A percentile compares a stretch with the other conserved stretches of the same genome.
These are phyloP conservation scores for Obelidium mucronatum DNA, from an alignment of 192 early-diverging fungal species.

Conservation along the genomic window DNA sequence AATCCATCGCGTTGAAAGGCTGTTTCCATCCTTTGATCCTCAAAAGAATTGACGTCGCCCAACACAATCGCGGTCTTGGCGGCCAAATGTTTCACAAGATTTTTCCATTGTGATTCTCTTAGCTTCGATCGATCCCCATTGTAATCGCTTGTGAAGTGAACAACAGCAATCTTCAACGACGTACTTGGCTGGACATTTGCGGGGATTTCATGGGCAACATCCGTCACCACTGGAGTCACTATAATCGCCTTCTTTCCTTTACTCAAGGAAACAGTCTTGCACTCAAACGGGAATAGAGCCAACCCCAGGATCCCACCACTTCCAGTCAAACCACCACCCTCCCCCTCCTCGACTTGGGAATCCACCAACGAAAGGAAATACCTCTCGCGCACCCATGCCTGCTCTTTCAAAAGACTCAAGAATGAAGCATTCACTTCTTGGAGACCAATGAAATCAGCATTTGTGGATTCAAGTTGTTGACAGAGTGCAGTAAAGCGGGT, in stretches of 20 bases:
- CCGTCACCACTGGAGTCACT: too few species aligned
- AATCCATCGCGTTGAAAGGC: background rate
- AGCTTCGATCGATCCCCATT: conserved; percentile 5
- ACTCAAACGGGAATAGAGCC: background rate
- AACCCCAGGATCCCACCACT: background rate
- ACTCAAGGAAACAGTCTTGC: background rate
- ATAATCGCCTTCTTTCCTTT: conserved; percentile 1
- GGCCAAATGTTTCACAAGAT: background rate
- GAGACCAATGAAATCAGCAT: conserved; percentile 26
- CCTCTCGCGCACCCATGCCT: conserved; percentile 4
- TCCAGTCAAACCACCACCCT: background rate
- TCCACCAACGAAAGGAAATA: background rate
- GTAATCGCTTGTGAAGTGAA: conserved; percentile 31
- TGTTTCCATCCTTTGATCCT: background rate
- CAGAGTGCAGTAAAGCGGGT: background rate
- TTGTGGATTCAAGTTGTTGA: background rate
- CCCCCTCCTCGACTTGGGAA: background rate
- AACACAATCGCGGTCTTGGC: background rate
- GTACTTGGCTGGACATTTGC: too few species aligned
- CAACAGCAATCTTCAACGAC: background rate
- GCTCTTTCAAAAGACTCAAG: background rate
- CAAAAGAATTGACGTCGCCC: conserved; percentile 27
- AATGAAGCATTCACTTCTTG: conserved; percentile 20
- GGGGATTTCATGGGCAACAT: too few species aligned
- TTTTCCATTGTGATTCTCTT: background rate